Conservation (phyloP, 1,139 yeast species). For the Debaryomycetaceae sp. region DNA sequence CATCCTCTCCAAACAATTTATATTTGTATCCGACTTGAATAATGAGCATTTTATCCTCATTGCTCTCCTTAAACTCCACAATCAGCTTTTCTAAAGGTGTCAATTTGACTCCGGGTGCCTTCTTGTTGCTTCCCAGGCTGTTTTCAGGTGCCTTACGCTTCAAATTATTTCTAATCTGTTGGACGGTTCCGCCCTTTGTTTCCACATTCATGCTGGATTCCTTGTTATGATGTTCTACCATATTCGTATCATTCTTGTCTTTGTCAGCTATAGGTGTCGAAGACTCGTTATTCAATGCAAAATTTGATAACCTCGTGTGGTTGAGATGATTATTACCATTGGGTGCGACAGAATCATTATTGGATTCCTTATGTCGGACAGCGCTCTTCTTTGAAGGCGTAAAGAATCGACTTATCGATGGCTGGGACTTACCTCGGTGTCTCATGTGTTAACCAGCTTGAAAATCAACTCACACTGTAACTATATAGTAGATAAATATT, state of each 20-base stretch:
- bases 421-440: constrained; percentile 17
- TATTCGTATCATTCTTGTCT: too few relatives aligned
- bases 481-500: not conserved
- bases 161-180: not conserved
- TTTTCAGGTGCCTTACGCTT: not conserved
- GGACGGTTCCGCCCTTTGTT: not conserved
- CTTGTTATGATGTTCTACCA: too few relatives aligned
- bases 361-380: not conserved
- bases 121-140: not conserved
- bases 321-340: not conserved
- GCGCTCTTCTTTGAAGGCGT: constrained; percentile 2
- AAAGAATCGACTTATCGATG: constrained; percentile 28
- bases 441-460: constrained; percentile 1
- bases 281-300: not conserved
- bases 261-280: not conserved
- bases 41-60: constrained; percentile 68
- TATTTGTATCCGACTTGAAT: constrained; percentile 91
- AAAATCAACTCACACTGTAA: not conserved
- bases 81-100: constrained; percentile 86
- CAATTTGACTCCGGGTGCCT: constrained; percentile 11
- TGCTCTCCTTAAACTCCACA: constrained; percentile 53
- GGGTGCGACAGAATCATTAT: not conserved
- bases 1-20: constrained; percentile 84
- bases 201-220: not conserved
- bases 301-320: not conserved